Percentiles rank a stretch among this genome's conserved stretches.
Evolutionary conservation across 75 land plant species (phyloP).

Genomic region (Selaginella moellendorffii): DNA sequence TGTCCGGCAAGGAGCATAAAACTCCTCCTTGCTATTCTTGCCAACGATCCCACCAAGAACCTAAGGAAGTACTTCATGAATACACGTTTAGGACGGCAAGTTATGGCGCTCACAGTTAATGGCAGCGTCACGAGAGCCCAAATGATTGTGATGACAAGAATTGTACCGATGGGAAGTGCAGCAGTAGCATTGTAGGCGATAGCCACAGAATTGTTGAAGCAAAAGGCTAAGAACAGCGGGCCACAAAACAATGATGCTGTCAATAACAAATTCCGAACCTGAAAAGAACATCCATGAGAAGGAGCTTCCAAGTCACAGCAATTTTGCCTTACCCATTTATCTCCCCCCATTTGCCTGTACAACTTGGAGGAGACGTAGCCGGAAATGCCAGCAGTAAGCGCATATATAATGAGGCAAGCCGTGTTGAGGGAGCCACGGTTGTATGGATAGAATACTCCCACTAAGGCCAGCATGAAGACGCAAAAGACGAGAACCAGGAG

Average conservation of each 20-base stretch:
- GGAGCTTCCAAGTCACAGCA: too few species aligned
- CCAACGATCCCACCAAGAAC: constrained; percentile 40
- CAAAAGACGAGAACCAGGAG: constrained; percentile 32
- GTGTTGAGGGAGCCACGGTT: constrained; percentile 46
- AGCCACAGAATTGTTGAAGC: constrained; percentile 43
- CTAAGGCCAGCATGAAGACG: constrained; percentile 40
- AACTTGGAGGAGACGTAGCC: constrained; percentile 44
- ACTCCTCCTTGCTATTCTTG: constrained; percentile 26
- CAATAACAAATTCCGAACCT: constrained; percentile 38
- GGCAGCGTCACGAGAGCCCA: constrained; percentile 32
- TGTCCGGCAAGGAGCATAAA: constrained; percentile 36
- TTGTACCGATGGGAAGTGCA: constrained; percentile 65
- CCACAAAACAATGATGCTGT: constrained; percentile 37
- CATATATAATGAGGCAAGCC: constrained; percentile 38
- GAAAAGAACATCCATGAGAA: too few species aligned
- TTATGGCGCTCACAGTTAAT: constrained; percentile 17
- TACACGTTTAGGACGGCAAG: not conserved
- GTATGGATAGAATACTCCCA: constrained; percentile 61
- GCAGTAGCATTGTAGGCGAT: constrained; percentile 38
- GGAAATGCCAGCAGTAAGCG: constrained; percentile 51
- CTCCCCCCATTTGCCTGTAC: constrained; percentile 37
- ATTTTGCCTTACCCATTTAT: constrained; percentile 38
- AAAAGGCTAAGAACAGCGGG: constrained; percentile 34
- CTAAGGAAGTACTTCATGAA: not conserved
- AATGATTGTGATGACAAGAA: constrained; percentile 33